Base-by-base conservation (phyloP, 2,329 filamentous ascomycete genomes). In the Nemania diffusa region DNA sequence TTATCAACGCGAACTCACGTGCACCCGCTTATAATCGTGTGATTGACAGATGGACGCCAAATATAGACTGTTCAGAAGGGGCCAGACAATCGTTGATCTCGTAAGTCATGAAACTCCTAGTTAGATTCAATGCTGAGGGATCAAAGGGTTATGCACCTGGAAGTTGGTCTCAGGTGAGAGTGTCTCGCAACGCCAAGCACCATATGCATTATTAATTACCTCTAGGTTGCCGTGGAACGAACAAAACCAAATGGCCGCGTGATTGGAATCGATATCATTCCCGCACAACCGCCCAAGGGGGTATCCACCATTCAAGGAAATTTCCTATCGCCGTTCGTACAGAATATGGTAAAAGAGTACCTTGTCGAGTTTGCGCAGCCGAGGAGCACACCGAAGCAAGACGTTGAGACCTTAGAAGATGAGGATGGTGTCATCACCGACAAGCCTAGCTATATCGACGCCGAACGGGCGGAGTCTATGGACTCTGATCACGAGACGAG, bases 281-380 rank as follows among this genome's bases (percentile, higher is more conserved):
- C 96, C 4, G 93, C 94, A 0, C 91, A 95, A 77, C 95, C 97
- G 5, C 96, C 96, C 0, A 89, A 87, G 75, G 96, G 96, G 24
- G 94, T 97, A n/a, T 94, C 92, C 29, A 93, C 93, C 1, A 94
- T 99, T 64, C 96, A 99, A 80, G 96, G 97, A 55, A 92, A 99
- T 78, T 98, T 99, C 72, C 83, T 98, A 46, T 91, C 90, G 5
- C 85, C 88, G 0, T 80, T 81, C 1, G 90, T 97, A n/a, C 92
- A 92, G 78, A 85, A 84, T 24, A 87, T 95, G 78, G 90, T 97
- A 44, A 90, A 91, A 77, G 85, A 88, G 5, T 96, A 94, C 75
- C 87, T 99, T 46, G 81, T 84, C 68, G 88, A 90, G 26, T 75
- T 76, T 27, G 76, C 71, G 26, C 72, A 69, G 7, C 73, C 73